Percentiles rank a stretch among this genome's conserved stretches.
phyloP scores from a whole-genome alignment of 176 grass and related monocot genomes.

The Triticum monococcum region DNA sequence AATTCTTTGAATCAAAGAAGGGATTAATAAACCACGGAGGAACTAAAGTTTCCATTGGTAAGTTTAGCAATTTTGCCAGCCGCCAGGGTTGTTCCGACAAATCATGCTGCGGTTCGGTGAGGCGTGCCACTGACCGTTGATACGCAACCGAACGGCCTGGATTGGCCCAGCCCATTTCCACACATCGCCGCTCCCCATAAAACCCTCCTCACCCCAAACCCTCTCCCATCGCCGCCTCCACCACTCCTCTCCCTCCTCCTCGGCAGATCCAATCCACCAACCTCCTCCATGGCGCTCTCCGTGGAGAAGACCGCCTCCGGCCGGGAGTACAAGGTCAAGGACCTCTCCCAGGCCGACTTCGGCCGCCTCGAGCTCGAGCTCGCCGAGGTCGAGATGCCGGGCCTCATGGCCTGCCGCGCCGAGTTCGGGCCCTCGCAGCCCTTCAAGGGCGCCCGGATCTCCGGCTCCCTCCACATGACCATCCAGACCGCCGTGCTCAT shows the following conservation, averaged over 20 bases:
- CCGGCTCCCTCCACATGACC: slow-evolving; percentile 94
- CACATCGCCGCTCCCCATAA: neutral
- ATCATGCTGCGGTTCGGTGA: neutral
- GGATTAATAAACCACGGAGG: too few species aligned
- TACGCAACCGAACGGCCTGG: neutral
- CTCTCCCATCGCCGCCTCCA: neutral
- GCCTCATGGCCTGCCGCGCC: slow-evolving; percentile 74
- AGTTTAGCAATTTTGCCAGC: too few species aligned
- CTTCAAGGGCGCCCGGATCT: slow-evolving; percentile 72
- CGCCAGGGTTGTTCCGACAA: neutral
- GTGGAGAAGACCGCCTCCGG: slow-evolving; percentile 79
- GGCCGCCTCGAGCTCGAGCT: slow-evolving; percentile 89
- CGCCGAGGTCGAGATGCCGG: slow-evolving; percentile 92
- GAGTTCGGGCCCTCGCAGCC: slow-evolving; percentile 80
- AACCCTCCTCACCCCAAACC: neutral
- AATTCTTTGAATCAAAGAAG: too few species aligned
- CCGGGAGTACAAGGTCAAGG: slow-evolving; percentile 89
- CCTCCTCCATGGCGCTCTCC: slow-evolving; percentile 57
- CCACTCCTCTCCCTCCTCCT: neutral
- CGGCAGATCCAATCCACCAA: slow-evolving; percentile 25
- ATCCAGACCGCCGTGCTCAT: slow-evolving; percentile 95
- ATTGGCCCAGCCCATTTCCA: neutral
- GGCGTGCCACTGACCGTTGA: neutral
- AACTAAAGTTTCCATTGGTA: too few species aligned
- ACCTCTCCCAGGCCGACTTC: slow-evolving; percentile 80